Evolutionary conservation across 352 stramenopile species (phyloP).

Genomic region (Globisporangium paroecandrum): DNA sequence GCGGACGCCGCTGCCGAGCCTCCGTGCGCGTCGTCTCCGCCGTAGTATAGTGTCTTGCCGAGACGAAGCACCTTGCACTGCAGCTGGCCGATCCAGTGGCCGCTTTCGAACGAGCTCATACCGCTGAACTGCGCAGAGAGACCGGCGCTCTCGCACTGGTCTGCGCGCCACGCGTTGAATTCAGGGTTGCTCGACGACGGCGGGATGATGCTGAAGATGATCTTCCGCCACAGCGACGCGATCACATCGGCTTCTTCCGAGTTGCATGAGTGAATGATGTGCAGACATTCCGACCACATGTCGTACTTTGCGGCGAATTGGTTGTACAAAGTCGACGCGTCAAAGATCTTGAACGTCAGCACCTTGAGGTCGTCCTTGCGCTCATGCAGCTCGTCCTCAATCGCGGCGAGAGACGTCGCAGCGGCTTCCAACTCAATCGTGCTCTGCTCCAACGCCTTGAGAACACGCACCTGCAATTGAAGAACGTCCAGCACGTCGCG

Average conservation of each 20-base stretch:
- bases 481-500: slow-evolving; percentile 80
- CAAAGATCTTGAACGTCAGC: slow-evolving; percentile 75
- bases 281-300: slow-evolving; percentile 84
- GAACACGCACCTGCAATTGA: slow-evolving; percentile 76
- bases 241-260: slow-evolving; percentile 78
- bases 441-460: slow-evolving; percentile 70
- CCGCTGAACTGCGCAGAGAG: slow-evolving; percentile 37
- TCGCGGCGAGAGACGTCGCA: slow-evolving; percentile 21
- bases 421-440: slow-evolving; percentile 64
- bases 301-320: slow-evolving; percentile 82
- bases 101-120: slow-evolving; percentile 64
- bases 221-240: slow-evolving; percentile 63
- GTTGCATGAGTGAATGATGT: slow-evolving; percentile 84
- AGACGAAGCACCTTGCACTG: slow-evolving; percentile 73
- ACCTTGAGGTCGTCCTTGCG: slow-evolving; percentile 60
- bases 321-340: slow-evolving; percentile 84
- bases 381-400: slow-evolving; percentile 44
- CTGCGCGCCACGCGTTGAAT: slow-evolving; percentile 72
- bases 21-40: slow-evolving; percentile 45
- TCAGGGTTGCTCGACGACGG: slow-evolving; percentile 53
- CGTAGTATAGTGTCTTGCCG: slow-evolving; percentile 69
- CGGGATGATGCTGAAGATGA: slow-evolving; percentile 70
- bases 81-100: slow-evolving; percentile 78
- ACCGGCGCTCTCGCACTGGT: slow-evolving; percentile 62
- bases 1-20: slow-evolving; percentile 29